Base-by-base conservation (phyloP, 352 stramenopile genomes). In the Hyaloperonospora arabidopsidis region DNA sequence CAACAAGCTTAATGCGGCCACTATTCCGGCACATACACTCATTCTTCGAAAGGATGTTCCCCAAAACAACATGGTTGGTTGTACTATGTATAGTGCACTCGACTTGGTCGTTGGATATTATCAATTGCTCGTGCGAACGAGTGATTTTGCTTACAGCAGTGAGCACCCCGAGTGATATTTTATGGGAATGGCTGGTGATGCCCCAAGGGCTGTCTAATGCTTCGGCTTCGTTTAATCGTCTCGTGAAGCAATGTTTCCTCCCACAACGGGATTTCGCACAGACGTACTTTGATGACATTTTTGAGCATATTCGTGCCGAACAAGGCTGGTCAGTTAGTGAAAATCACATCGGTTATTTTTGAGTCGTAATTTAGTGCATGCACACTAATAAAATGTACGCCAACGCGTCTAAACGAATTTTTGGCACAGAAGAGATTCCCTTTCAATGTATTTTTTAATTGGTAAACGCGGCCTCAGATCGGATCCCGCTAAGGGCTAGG, bases 401-500 rank as follows among this genome's bases (percentile, higher is more conserved):
- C 25, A 32, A 32, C 25, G 25, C 25, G 8, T 32, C 25, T 4
- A 32, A 10, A 32, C 8, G 25, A 4, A 32, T 32, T 8, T 32
- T 32, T 41, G 35, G 35, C 17, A 4, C 35, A 32, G 25, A 8
- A 41, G 5, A 41, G 14, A 41, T 41, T 1, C 5, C 35, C 14
- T 41, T 1, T 18, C 5, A 41, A 4, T 8, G 35, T 41, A 17
- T 4, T 17, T 18, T 17, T n/a, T n/a, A n/a, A n/a, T 41, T 41
- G 35, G 13, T 4, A 41, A 17, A 13, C 35, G 35, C 14, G 35
- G 35, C 5, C 35, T 41, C 41, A n/a, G 32, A 38, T 47, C 52
- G 2, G 61, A 74, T 56, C 49, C 36, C n/a, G 35, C 43, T 44
- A 62, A 67, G 25, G 29, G 55, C 18, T 53, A 32, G 8, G 25